Percentiles rank a stretch among this genome's conserved stretches.
Evolutionary conservation across 2,329 filamentous ascomycete species (phyloP).

Genomic region (Xylariales sp.): DNA sequence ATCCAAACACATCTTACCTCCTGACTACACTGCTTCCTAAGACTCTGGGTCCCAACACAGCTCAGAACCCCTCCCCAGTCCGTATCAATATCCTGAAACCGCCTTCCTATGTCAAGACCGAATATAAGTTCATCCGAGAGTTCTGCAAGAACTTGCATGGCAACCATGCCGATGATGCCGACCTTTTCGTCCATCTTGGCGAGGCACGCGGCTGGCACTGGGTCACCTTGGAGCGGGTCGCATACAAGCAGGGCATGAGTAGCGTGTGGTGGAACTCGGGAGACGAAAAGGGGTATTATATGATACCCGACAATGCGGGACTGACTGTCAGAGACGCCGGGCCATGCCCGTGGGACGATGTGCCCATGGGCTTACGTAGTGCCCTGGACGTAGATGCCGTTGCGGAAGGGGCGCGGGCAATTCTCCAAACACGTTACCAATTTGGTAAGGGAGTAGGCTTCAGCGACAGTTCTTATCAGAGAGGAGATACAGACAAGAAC

Average conservation of each 20-base stretch:
- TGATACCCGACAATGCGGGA: neutral
- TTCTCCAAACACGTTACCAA: neutral
- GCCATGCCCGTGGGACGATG: constrained; percentile 6
- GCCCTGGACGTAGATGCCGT: constrained; percentile 3
- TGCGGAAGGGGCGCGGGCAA: neutral
- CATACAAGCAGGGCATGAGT: constrained; percentile 9
- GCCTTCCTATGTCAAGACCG: neutral
- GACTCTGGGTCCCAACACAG: constrained; percentile 5
- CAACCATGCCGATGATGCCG: neutral
- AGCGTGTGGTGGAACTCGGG: constrained; percentile 1
- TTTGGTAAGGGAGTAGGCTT: neutral
- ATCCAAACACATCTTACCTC: constrained; percentile 5
- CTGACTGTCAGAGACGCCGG: neutral
- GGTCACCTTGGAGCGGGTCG: constrained; percentile 6
- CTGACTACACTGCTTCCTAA: constrained; percentile 4
- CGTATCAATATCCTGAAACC: constrained; percentile 5
- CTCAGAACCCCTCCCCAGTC: constrained; percentile 2
- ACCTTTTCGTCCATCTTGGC: constrained; percentile 7
- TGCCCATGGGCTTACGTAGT: constrained; percentile 4
- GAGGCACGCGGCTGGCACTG: constrained; percentile 2
- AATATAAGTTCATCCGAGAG: constrained; percentile 1
- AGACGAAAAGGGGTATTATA: constrained; percentile 3
- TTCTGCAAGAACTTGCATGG: constrained; percentile 3
- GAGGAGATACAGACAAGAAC: neutral
- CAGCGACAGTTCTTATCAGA: neutral